phyloP scores from a whole-genome alignment of 176 grass and related monocot genomes.

The Canna indica region DNA sequence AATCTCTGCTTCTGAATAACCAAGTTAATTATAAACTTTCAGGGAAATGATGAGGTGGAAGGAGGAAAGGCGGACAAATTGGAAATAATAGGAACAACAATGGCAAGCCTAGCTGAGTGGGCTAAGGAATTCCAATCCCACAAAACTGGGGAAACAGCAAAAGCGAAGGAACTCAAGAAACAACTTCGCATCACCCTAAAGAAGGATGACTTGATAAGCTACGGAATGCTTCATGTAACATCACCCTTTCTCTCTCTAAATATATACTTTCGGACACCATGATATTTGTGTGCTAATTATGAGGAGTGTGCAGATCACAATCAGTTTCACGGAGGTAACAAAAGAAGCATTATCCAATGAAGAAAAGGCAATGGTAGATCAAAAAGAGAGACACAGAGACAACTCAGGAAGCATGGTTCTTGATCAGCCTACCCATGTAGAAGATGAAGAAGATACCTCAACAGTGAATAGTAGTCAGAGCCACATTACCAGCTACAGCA shows the following conservation, averaged over 20 bases:
- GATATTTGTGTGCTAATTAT: neutral
- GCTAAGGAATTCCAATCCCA: slow-evolving; percentile 48
- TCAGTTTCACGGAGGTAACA: slow-evolving; percentile 29
- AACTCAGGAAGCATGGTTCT: slow-evolving; percentile 26
- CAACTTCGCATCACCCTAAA: slow-evolving; percentile 55
- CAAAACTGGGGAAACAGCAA: slow-evolving; percentile 19
- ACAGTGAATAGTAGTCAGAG: slow-evolving; percentile 29
- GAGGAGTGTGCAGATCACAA: slow-evolving; percentile 36
- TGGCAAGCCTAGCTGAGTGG: slow-evolving; percentile 64
- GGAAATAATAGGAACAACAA: slow-evolving; percentile 66
- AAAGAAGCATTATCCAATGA: slow-evolving; percentile 9
- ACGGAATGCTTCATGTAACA: slow-evolving; percentile 79
- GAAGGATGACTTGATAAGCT: slow-evolving; percentile 55
- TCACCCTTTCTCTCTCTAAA: slow-evolving; percentile 1
- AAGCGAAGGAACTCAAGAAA: slow-evolving; percentile 26
- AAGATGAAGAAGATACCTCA: slow-evolving; percentile 34
- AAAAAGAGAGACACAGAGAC: neutral
- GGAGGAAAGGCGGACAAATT: slow-evolving; percentile 51
- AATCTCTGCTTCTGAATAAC: neutral
- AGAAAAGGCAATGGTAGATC: slow-evolving; percentile 16
- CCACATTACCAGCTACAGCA: slow-evolving; percentile 32
- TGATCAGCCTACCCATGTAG: slow-evolving; percentile 41
- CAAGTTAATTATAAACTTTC: slow-evolving; percentile 1
- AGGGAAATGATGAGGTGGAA: slow-evolving; percentile 61
- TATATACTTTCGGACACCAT: neutral